Evolutionary conservation across 176 grass and related monocot species (phyloP), one percentile per base, ranked within the genome.

Genomic region (Phragmites australis): DNA sequence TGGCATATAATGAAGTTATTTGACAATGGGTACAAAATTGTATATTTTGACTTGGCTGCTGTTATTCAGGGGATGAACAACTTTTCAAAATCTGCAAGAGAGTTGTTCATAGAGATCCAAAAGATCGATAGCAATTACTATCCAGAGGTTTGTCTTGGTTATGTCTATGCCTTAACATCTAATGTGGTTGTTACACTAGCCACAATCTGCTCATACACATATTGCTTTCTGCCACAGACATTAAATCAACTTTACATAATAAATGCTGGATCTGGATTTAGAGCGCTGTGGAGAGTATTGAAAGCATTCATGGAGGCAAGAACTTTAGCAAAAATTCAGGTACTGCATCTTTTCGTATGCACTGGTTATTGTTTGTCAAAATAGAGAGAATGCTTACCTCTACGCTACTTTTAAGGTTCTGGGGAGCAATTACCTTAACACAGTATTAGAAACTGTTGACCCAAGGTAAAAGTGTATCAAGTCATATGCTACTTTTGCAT

Each of bases 51-150:
- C 50, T 82, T 61, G 26, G 65, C 58, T 93, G 23, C 32, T 61
- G 55, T 82, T 59, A 75, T 72, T 25, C 81, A 98, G 95, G 86
- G 90, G 52, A 73, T 90, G 37, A 93, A 70, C 49, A 98, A 91
- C 65, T 98, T 98, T 68, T 94, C 92, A 62, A 98, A 94, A 84
- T 84, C 84, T 77, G 90, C 90, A 71, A 75, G 92, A 68, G 95
- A 94, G 34, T 77, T 98, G 81, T 98, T 98, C 27, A 50, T 76
- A 81, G 88, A 93, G 65, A 93, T 98, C 87, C 92, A 98, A 84
- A 98, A 94, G 81, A 94, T 98, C 1, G 90, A 98, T 81, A 93
- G 90, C 88, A 89, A 87, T 80, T 98, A 98, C 81, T 98, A 98
- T 78, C 95, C 95, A 55, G 95, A 98, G 95, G 95, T 98, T 63